phyloP scores from a whole-genome alignment of 2,329 filamentous ascomycete species.

The Xylariaceae sp. region DNA sequence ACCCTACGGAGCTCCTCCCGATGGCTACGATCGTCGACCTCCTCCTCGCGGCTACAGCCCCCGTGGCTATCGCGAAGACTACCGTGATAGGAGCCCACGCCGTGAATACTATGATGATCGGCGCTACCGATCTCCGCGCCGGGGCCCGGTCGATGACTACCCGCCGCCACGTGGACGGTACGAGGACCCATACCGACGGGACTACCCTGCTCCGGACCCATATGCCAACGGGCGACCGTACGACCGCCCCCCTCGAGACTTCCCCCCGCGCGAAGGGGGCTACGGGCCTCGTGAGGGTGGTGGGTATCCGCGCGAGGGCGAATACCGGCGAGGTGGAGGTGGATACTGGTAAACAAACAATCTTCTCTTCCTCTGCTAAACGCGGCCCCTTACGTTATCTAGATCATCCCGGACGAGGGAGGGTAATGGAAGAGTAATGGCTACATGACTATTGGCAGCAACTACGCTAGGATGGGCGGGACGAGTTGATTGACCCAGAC shows the following conservation, averaged over 20 bases:
- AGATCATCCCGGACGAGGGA: too few relatives aligned
- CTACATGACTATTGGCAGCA: too few relatives aligned
- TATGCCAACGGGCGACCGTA: constrained; percentile 58
- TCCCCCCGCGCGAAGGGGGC: constrained; percentile 47
- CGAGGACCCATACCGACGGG: constrained; percentile 72
- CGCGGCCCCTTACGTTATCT: constrained; percentile 32
- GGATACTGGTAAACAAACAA: constrained; percentile 34
- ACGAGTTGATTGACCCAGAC: too few relatives aligned
- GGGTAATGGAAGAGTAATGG: too few relatives aligned
- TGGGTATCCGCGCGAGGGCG: constrained; percentile 29
- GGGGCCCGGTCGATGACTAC: constrained; percentile 71
- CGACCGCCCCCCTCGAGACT: constrained; percentile 50
- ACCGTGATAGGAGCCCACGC: constrained; percentile 82
- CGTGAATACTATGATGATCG: constrained; percentile 87
- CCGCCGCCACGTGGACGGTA: constrained; percentile 63
- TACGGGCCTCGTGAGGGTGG: constrained; percentile 39
- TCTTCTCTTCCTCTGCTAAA: constrained; percentile 24
- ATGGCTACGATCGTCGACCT: constrained; percentile 81
- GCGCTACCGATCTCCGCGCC: constrained; percentile 74
- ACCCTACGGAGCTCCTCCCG: constrained; percentile 61
- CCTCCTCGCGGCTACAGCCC: constrained; percentile 80
- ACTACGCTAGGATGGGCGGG: too few relatives aligned
- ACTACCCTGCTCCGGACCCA: constrained; percentile 60
- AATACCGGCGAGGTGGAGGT: constrained; percentile 29
- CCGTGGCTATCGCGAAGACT: constrained; percentile 65